Conservation (phyloP, 164 flowering plant species). For the Euptelea pleiosperma region DNA sequence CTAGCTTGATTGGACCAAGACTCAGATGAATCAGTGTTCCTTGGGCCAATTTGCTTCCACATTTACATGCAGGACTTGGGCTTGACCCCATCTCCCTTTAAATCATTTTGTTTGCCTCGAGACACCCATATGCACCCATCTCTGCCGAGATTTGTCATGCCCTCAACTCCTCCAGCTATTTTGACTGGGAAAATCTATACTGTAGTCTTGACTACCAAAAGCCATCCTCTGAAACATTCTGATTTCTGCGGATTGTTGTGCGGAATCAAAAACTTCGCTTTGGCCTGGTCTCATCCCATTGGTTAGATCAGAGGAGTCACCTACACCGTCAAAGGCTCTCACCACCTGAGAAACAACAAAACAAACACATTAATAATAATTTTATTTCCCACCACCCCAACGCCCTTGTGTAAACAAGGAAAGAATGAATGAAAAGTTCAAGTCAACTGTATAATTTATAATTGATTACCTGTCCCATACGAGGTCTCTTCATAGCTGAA, state of each 20-base stretch:
- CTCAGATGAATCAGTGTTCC: background rate
- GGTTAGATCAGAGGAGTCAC: conserved; percentile 44
- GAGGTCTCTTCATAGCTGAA: conserved; percentile 75
- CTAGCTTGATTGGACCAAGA: no score
- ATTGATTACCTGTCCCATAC: conserved; percentile 93
- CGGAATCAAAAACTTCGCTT: conserved; percentile 58
- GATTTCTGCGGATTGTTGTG: conserved; percentile 69
- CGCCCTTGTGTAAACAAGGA: no score
- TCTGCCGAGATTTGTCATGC: background rate
- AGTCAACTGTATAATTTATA: no score
- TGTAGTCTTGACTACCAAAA: conserved; percentile 66
- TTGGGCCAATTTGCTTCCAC: background rate
- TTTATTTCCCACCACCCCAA: no score
- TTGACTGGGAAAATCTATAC: conserved; percentile 49
- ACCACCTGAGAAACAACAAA: conserved; percentile 49
- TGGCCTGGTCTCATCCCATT: conserved; percentile 86
- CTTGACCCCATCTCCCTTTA: no score
- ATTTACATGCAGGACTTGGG: no score
- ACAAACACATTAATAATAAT: no score
- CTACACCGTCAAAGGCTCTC: conserved; percentile 56
- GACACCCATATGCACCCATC: background rate
- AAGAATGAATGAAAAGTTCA: no score
- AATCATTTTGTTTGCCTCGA: background rate
- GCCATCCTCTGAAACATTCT: conserved; percentile 84
- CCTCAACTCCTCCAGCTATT: conserved; percentile 22